Evolutionary conservation across 2,329 filamentous ascomycete species (phyloP), one percentile per base, ranked within the genome.

Genomic region (Fusarium duplospermum): DNA sequence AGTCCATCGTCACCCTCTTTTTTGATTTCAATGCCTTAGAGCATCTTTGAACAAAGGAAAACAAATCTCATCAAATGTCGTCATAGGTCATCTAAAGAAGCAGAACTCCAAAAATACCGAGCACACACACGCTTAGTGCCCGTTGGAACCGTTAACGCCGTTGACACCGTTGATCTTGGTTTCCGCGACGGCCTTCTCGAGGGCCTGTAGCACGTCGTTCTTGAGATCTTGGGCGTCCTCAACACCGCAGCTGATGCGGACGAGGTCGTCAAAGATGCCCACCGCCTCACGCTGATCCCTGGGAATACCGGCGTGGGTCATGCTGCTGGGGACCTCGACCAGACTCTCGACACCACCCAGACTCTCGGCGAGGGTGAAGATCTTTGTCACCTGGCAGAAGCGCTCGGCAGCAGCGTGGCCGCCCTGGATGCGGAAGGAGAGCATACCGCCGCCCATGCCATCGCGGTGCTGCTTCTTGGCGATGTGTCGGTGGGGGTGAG

Each of bases 261-360:
- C 94, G 9, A 99, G 89, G 82, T 99, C 96, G 81, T 99, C 96
- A 80, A 92, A 98, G 35, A 99, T 95, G 70, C 96, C 96, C 1
- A 96, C 95, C 4, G 92, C 93, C 88, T 99, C 96, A 67, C 96
- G 89, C 87, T 97, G 91, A 70, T 95, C 95, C 82, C 89, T 91
- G 59, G 96, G 96, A 75, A 99, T 99, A 68, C 96, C 96, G 27
- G 95, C 94, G 83, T 99, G 96, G 20, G 96, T 99, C 96, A 99
- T 99, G 84, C 92, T 94, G 78, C 93, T 94, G 24, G 96, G 96
- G 4, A 99, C 90, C 85, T 99, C 96, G 77, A 95, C 92, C 71
- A 99, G 87, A 80, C 90, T 93, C 89, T 99, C 96, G 57, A 99
- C 93, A 64, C 96, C 96, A 70, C 96, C 96, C 27, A 99, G 86